A percentile compares a stretch with the other conserved stretches of the same genome.
Evolutionary conservation across 2,329 filamentous ascomycete species (phyloP).

Genomic region (Myrmaecium sp.): DNA sequence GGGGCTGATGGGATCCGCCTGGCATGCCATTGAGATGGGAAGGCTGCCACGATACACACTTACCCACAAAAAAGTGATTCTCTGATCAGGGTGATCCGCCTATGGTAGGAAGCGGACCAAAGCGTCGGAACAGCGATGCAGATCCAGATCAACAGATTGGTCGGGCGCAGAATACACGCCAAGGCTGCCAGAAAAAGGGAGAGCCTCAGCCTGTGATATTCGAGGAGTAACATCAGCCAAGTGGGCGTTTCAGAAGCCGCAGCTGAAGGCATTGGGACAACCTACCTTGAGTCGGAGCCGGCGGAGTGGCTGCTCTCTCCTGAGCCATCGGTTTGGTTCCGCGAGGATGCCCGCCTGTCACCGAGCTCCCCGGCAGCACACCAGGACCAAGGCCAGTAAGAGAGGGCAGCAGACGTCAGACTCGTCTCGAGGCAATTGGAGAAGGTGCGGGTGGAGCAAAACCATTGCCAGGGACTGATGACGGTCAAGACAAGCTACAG

Average conservation of each 20-base stretch:
- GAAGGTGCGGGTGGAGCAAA: conserved; percentile 80
- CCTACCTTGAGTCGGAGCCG: too few relatives aligned
- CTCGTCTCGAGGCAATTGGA: conserved; percentile 91
- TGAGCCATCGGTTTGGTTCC: too few relatives aligned
- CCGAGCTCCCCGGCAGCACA: conserved; percentile 2
- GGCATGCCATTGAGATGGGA: too few relatives aligned
- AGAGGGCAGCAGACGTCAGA: conserved; percentile 62
- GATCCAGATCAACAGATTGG: conserved; percentile 75
- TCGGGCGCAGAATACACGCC: conserved; percentile 75
- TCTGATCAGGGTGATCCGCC: conserved; percentile 37
- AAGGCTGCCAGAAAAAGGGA: conserved; percentile 62
- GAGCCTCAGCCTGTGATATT: conserved; percentile 22
- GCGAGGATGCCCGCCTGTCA: not conserved
- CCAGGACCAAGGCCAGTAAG: conserved; percentile 75
- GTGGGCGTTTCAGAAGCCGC: too few relatives aligned
- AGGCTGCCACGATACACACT: too few relatives aligned
- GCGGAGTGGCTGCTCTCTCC: too few relatives aligned
- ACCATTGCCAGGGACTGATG: conserved; percentile 89
- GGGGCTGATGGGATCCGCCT: too few relatives aligned
- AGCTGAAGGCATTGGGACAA: too few relatives aligned
- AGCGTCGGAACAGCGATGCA: conserved; percentile 42
- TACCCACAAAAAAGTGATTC: conserved; percentile 47
- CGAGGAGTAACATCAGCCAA: conserved; percentile 1
- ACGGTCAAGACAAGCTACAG: conserved; percentile 51
- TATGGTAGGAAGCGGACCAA: conserved; percentile 24